These are phyloP conservation scores for Talaromyces sp. DNA, from an alignment of 2,329 filamentous ascomycete species.

Conservation along the genomic window DNA sequence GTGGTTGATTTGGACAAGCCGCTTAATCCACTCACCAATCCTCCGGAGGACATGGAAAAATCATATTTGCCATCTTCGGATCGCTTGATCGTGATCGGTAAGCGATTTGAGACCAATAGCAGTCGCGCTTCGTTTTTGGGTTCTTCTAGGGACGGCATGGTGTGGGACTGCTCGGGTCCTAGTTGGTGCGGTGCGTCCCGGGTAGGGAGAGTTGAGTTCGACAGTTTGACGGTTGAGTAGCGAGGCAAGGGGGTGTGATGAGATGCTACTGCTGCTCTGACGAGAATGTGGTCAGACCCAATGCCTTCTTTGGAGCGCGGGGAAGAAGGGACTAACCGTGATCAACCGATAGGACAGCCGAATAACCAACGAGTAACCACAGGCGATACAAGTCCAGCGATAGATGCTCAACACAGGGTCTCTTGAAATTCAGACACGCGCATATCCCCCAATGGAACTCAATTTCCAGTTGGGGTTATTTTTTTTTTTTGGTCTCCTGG, in stretches of 20 bases:
- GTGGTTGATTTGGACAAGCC: slow-evolving; percentile 89
- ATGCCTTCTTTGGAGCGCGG: not conserved
- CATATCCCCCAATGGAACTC: not conserved
- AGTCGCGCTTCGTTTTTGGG: slow-evolving; percentile 54
- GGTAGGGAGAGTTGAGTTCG: not conserved
- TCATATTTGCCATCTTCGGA: slow-evolving; percentile 88
- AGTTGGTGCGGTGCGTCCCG: not conserved
- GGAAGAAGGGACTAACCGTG: slow-evolving; percentile 3
- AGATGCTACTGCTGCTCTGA: not conserved
- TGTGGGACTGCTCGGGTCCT: not conserved
- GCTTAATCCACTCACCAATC: slow-evolving; percentile 89
- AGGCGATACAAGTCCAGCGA: too few species aligned
- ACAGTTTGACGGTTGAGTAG: not conserved
- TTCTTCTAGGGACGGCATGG: slow-evolving; percentile 42
- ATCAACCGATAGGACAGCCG: not conserved
- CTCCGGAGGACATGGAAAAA: slow-evolving; percentile 96
- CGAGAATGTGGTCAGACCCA: slow-evolving; percentile 6
- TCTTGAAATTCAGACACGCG: not conserved
- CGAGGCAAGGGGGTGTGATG: not conserved
- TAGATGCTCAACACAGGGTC: not conserved
- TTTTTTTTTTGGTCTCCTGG: too few species aligned
- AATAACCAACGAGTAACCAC: too few species aligned
- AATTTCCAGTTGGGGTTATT: too few species aligned
- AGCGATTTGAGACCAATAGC: slow-evolving; percentile 87
- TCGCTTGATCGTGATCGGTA: slow-evolving; percentile 95